Conservation (phyloP, 305 asterid species). For the Euphrasia arctica region DNA sequence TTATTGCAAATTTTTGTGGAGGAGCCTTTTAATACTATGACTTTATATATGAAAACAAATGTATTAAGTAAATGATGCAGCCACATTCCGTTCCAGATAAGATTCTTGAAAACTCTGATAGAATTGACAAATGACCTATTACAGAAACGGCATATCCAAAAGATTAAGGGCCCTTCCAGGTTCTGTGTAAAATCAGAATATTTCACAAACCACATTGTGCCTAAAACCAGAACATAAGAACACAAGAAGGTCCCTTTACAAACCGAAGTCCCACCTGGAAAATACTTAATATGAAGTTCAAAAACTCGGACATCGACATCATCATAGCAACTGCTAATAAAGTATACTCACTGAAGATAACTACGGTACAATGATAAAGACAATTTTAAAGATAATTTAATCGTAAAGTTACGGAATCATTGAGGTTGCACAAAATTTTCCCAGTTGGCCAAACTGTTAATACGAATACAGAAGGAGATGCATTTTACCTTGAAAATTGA, state of each 20-base stretch:
- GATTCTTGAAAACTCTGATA: constrained; percentile 11
- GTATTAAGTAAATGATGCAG: constrained; percentile 4
- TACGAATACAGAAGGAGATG: constrained; percentile 12
- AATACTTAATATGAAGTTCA: constrained; percentile 17
- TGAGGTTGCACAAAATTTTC: neutral
- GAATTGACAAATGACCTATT: constrained; percentile 8
- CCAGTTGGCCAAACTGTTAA: constrained; percentile 16
- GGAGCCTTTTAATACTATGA: constrained; percentile 3
- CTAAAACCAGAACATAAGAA: too few species aligned
- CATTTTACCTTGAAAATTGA: constrained; percentile 64
- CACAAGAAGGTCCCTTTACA: neutral
- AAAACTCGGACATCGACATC: constrained; percentile 17
- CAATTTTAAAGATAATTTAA: neutral
- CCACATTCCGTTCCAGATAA: constrained; percentile 10
- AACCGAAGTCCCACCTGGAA: constrained; percentile 4
- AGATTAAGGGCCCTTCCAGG: neutral
- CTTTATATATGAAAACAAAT: neutral
- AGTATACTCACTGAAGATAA: constrained; percentile 2
- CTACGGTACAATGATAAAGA: neutral
- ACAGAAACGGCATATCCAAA: constrained; percentile 14
- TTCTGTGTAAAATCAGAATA: neutral
- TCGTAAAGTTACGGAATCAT: neutral
- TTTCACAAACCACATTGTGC: neutral
- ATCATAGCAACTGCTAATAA: constrained; percentile 5
- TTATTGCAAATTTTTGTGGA: neutral